Evolutionary conservation across 306 rosid genomes (phyloP).

Genomic region (Astragalus membranaceus): DNA sequence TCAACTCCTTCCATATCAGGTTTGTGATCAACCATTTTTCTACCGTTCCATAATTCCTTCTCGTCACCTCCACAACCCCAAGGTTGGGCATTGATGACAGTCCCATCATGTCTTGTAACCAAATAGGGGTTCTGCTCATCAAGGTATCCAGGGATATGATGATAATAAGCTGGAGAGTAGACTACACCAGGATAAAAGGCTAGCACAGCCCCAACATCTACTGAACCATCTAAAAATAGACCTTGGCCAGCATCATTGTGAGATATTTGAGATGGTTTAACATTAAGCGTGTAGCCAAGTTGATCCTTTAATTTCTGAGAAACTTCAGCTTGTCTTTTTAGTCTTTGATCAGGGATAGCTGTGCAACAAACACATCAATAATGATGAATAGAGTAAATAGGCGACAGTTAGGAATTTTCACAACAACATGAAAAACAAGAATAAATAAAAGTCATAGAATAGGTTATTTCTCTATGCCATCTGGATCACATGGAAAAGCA

Average conservation of each 20-base stretch:
- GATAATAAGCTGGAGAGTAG: constrained; percentile 67
- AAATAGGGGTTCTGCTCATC: constrained; percentile 70
- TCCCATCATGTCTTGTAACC: constrained; percentile 75
- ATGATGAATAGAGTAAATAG: background rate
- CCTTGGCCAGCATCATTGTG: constrained; percentile 80
- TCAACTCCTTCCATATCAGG: constrained; percentile 26
- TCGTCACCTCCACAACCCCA: constrained; percentile 68
- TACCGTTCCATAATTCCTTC: constrained; percentile 47
- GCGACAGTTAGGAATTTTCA: background rate
- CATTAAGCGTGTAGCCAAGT: constrained; percentile 58
- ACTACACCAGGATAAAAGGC: constrained; percentile 84
- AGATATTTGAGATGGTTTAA: constrained; percentile 66
- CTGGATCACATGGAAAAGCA: background rate
- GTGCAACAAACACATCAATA: constrained; percentile 28
- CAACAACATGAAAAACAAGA: background rate
- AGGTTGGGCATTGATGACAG: constrained; percentile 72
- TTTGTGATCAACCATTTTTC: constrained; percentile 26
- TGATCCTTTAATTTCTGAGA: constrained; percentile 55
- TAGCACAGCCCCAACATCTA: constrained; percentile 64
- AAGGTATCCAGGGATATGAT: constrained; percentile 74
- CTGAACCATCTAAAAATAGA: constrained; percentile 68
- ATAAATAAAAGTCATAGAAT: background rate
- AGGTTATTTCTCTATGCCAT: background rate
- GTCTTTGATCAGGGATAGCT: constrained; percentile 53
- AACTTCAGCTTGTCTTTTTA: constrained; percentile 36